Evolutionary conservation across 148 eudicot genomes (phyloP).

Genomic region (Fagopyrum homotropicum): DNA sequence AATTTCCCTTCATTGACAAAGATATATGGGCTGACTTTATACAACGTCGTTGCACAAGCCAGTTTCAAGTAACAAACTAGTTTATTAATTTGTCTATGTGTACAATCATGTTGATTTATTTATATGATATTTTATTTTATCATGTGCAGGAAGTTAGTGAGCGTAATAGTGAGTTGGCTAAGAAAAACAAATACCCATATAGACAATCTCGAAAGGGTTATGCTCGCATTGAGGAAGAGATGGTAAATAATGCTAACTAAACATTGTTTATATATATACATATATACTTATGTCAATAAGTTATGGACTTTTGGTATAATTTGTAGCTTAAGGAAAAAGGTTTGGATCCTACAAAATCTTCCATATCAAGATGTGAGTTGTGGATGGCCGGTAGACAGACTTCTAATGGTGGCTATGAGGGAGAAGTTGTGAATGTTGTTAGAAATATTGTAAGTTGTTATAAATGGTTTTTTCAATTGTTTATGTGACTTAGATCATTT

Average conservation of each 20-base stretch:
- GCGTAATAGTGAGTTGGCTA: background rate
- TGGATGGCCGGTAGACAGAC: background rate
- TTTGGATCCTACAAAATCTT: background rate
- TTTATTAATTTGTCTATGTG: background rate
- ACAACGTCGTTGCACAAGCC: background rate
- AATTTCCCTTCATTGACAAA: background rate
- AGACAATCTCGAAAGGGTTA: background rate
- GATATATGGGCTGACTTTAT: background rate
- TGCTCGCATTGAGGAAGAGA: background rate
- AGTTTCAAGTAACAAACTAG: background rate
- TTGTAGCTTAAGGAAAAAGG: background rate
- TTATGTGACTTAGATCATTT: background rate
- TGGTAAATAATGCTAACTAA: background rate
- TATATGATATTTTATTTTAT: background rate
- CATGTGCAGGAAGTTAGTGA: background rate
- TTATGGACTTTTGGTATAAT: background rate
- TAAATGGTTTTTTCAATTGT: background rate
- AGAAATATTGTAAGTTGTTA: background rate
- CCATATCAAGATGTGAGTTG: background rate
- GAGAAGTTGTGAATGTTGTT: background rate
- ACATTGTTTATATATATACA: too few relatives aligned
- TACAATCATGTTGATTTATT: background rate
- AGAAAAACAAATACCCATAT: background rate
- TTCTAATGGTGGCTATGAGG: background rate
- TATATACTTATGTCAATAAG: too few relatives aligned